Percentiles rank a stretch among this genome's conserved stretches.
Evolutionary conservation across 139 green algal species (phyloP).

Genomic region (Parachlorella kessleri): DNA sequence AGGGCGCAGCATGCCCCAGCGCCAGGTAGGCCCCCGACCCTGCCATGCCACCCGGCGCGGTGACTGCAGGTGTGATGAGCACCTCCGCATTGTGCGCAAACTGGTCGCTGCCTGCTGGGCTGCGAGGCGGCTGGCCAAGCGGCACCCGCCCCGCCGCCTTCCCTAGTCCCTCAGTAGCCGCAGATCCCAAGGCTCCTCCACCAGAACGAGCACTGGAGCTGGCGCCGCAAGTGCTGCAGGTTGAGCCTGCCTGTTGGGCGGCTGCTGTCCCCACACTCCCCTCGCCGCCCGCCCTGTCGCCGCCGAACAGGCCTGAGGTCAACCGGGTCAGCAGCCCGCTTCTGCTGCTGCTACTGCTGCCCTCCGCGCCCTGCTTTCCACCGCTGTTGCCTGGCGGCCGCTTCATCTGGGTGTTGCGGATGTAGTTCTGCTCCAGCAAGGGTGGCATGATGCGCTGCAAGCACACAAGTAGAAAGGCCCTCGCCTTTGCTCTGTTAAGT

Average conservation of each 20-base stretch:
- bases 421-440: conserved; percentile 39
- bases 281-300: not conserved
- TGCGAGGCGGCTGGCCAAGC: not conserved
- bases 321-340: not conserved
- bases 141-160: not conserved
- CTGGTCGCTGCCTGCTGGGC: conserved; percentile 11
- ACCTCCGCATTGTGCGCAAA: conserved; percentile 31
- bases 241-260: too few relatives aligned
- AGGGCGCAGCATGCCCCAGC: not conserved
- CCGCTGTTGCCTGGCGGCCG: too few relatives aligned
- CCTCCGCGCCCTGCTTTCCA: not conserved
- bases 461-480: too few relatives aligned
- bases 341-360: too few relatives aligned
- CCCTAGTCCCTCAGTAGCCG: not conserved
- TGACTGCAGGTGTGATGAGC: conserved; percentile 11
- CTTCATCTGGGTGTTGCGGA: conserved; percentile 11
- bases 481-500: too few relatives aligned
- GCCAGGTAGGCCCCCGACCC: not conserved
- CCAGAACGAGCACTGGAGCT: too few relatives aligned
- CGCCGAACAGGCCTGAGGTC: not conserved
- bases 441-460: conserved; percentile 38
- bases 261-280: not conserved
- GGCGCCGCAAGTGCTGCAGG: too few relatives aligned
- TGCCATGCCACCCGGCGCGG: not conserved
- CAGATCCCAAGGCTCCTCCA: not conserved